Percentiles rank a stretch among this genome's conserved stretches.
Conservation (phyloP, 805 yeast genomes). For the Nakazawaea populi region DNA sequence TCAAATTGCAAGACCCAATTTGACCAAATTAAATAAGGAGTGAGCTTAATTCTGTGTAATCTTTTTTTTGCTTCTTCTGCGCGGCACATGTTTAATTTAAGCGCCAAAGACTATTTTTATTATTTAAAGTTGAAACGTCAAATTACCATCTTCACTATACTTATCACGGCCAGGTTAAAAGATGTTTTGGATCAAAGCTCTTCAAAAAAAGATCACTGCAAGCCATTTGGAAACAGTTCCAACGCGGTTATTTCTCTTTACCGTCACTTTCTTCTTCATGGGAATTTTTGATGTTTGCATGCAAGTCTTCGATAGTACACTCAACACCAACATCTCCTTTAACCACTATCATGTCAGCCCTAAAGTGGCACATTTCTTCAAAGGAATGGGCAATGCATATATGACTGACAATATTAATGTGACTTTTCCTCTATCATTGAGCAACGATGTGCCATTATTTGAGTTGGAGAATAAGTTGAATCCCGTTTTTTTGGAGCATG, state of each 20-base stretch:
- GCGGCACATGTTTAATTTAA: no score
- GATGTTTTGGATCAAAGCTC: background rate
- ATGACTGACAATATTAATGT: background rate
- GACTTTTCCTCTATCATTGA: background rate
- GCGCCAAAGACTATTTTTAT: no score
- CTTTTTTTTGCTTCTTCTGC: no score
- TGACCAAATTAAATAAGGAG: no score
- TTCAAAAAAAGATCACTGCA: background rate
- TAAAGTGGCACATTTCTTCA: constrained; percentile 8
- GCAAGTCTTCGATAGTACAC: background rate
- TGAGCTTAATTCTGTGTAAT: no score
- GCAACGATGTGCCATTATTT: constrained; percentile 1
- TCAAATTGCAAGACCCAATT: no score
- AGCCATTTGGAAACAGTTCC: constrained; percentile 4
- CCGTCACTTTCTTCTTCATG: background rate
- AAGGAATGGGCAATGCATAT: constrained; percentile 3
- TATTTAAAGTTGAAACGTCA: no score
- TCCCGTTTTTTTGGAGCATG: constrained; percentile 12
- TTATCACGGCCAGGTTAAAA: no score
- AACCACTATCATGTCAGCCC: constrained; percentile 6
- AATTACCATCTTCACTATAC: no score
- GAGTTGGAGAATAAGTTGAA: constrained; percentile 8
- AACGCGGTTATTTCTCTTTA: background rate
- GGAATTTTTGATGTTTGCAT: background rate
- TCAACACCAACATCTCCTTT: constrained; percentile 3